Evolutionary conservation across 2,329 filamentous ascomycete species (phyloP).

Genomic region (Hysterium pulicare): DNA sequence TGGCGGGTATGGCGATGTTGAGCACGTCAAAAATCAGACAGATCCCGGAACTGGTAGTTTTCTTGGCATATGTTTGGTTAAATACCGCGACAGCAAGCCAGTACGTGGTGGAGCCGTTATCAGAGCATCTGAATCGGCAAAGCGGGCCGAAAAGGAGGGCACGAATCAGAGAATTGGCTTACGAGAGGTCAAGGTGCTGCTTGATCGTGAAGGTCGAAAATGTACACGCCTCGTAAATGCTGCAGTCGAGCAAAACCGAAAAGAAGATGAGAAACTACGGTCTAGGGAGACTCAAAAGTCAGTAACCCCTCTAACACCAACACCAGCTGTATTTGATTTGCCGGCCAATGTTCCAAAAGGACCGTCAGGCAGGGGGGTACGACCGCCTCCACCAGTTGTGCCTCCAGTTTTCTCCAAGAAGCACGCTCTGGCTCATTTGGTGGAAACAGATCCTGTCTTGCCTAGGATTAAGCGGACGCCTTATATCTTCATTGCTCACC

Average conservation of each 20-base stretch:
- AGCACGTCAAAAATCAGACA: slow-evolving; percentile 87
- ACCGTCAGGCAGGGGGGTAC: slow-evolving; percentile 58
- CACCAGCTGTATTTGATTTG: slow-evolving; percentile 49
- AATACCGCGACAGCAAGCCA: slow-evolving; percentile 70
- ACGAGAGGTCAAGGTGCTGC: slow-evolving; percentile 74
- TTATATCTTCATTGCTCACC: slow-evolving; percentile 85
- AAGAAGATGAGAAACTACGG: slow-evolving; percentile 52
- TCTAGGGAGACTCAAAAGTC: slow-evolving; percentile 31
- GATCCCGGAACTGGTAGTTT: slow-evolving; percentile 93
- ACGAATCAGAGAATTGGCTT: slow-evolving; percentile 78
- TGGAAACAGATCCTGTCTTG: slow-evolving; percentile 65
- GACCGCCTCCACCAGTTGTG: slow-evolving; percentile 32
- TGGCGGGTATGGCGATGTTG: slow-evolving; percentile 79
- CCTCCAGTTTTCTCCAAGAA: slow-evolving; percentile 44
- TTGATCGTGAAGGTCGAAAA: slow-evolving; percentile 82
- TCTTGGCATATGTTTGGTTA: slow-evolving; percentile 87
- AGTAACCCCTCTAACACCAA: slow-evolving; percentile 17
- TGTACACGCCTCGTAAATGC: slow-evolving; percentile 76
- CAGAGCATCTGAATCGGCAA: slow-evolving; percentile 75
- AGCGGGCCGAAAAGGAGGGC: slow-evolving; percentile 71
- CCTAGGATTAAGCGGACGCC: slow-evolving; percentile 72
- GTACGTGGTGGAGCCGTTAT: slow-evolving; percentile 53
- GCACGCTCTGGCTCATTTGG: slow-evolving; percentile 45
- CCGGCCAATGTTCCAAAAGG: slow-evolving; percentile 86
- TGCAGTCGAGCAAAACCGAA: slow-evolving; percentile 65